A percentile compares a stretch with the other conserved stretches of the same genome.
phyloP scores from a whole-genome alignment of 805 yeast species.

The Schizosaccharomyces osmophilus region DNA sequence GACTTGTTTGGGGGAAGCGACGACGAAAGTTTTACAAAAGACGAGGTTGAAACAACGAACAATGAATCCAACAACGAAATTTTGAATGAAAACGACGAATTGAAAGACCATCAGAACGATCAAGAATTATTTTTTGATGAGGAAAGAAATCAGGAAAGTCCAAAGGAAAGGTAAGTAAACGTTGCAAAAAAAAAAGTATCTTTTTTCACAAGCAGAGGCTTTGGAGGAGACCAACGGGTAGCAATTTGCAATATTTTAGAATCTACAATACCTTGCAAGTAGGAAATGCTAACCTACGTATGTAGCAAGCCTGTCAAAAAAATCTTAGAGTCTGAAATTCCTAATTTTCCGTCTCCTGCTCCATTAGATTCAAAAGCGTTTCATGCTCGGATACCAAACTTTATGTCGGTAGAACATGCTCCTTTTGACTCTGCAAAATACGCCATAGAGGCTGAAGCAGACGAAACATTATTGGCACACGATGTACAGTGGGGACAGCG shows the following conservation, averaged over 20 bases:
- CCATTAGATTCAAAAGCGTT: neutral
- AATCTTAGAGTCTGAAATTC: neutral
- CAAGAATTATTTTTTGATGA: too few relatives aligned
- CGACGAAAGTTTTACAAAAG: neutral
- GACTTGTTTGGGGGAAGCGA: neutral
- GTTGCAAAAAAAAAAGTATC: too few relatives aligned
- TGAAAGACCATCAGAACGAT: neutral
- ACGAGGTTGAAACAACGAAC: neutral
- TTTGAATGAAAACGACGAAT: neutral
- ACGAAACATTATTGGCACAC: neutral
- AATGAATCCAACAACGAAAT: neutral
- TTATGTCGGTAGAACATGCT: neutral
- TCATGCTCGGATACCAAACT: neutral
- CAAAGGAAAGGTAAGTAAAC: too few relatives aligned
- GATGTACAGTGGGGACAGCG: neutral
- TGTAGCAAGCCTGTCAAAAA: neutral
- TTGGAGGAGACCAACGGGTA: too few relatives aligned
- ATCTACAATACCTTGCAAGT: too few relatives aligned
- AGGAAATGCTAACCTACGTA: neutral
- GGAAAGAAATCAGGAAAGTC: too few relatives aligned
- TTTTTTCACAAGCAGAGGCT: too few relatives aligned
- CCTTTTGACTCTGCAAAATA: neutral
- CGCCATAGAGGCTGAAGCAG: neutral
- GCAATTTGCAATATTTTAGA: too few relatives aligned
- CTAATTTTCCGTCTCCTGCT: neutral